These are phyloP conservation scores for Millerago galiae DNA, from an alignment of 805 yeast species.

Conservation along the genomic window DNA sequence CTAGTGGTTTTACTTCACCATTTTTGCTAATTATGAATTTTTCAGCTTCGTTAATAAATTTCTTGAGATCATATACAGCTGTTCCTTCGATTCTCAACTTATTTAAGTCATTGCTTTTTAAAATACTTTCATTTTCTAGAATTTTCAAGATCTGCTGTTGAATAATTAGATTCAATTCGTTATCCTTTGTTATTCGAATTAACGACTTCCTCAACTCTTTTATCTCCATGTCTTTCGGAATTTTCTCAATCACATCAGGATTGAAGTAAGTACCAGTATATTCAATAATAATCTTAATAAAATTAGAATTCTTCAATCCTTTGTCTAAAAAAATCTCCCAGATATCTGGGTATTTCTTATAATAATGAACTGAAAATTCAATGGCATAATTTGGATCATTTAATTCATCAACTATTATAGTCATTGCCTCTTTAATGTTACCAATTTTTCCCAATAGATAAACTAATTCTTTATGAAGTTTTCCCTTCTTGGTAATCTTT, in stretches of 20 bases:
- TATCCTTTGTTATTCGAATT: slow-evolving; percentile 54
- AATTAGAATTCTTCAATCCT: slow-evolving; percentile 67
- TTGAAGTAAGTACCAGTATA: slow-evolving; percentile 58
- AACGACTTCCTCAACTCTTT: slow-evolving; percentile 60
- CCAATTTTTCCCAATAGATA: slow-evolving; percentile 80
- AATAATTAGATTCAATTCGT: slow-evolving; percentile 48
- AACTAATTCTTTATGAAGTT: slow-evolving; percentile 65
- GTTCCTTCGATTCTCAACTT: slow-evolving; percentile 27
- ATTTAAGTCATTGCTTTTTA: slow-evolving; percentile 27
- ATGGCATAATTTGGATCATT: slow-evolving; percentile 80
- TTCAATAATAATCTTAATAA: slow-evolving; percentile 67
- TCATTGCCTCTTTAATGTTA: slow-evolving; percentile 66
- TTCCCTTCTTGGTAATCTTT: slow-evolving; percentile 48
- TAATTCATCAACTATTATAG: slow-evolving; percentile 67
- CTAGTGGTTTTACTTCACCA: slow-evolving; percentile 1
- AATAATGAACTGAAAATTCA: slow-evolving; percentile 60
- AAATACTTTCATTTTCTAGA: slow-evolving; percentile 44
- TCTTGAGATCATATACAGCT: slow-evolving; percentile 2
- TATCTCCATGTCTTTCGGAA: slow-evolving; percentile 57
- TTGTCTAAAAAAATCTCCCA: slow-evolving; percentile 73
- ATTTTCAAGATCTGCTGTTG: slow-evolving; percentile 51
- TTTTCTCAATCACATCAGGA: slow-evolving; percentile 59
- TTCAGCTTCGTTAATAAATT: background rate
- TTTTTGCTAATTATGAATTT: slow-evolving; percentile 1
- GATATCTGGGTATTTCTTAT: slow-evolving; percentile 55